phyloP scores from a whole-genome alignment of 208 protist genomes.

The Angomonas deanei region DNA sequence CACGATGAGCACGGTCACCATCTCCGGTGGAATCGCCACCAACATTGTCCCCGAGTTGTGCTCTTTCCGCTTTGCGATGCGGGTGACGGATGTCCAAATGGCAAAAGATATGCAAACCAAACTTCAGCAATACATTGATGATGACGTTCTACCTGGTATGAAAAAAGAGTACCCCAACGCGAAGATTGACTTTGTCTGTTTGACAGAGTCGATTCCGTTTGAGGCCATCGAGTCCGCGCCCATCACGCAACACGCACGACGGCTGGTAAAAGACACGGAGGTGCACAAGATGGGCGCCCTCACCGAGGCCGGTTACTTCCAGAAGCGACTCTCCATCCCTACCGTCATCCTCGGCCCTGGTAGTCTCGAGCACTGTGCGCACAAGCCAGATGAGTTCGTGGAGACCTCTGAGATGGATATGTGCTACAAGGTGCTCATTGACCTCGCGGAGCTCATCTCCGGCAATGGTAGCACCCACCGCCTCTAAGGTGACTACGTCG shows the following conservation, averaged over 20 bases:
- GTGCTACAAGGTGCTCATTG: neutral
- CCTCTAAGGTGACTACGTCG: no score
- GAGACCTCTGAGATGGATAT: neutral
- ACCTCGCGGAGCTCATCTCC: neutral
- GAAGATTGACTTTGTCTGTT: conserved; percentile 10
- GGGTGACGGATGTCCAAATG: conserved; percentile 23
- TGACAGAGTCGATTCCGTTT: conserved; percentile 16
- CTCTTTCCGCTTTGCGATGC: conserved; percentile 27
- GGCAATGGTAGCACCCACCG: neutral
- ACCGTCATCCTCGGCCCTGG: conserved; percentile 4
- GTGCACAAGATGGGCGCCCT: neutral
- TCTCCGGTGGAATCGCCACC: conserved; percentile 33
- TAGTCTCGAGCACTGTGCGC: neutral
- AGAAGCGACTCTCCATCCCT: neutral
- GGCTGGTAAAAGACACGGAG: neutral
- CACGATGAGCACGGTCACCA: conserved; percentile 22
- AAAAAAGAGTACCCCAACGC: conserved; percentile 34
- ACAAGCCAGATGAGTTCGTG: conserved; percentile 3
- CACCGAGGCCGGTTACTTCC: conserved; percentile 7
- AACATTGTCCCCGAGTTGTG: conserved; percentile 55
- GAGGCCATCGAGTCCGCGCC: conserved; percentile 23
- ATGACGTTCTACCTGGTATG: conserved; percentile 25
- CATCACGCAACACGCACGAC: conserved; percentile 22
- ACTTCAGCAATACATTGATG: conserved; percentile 30
- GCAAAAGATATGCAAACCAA: conserved; percentile 16